phyloP scores from a whole-genome alignment of 495 filamentous ascomycete genomes.

The Neurospora sp. region DNA sequence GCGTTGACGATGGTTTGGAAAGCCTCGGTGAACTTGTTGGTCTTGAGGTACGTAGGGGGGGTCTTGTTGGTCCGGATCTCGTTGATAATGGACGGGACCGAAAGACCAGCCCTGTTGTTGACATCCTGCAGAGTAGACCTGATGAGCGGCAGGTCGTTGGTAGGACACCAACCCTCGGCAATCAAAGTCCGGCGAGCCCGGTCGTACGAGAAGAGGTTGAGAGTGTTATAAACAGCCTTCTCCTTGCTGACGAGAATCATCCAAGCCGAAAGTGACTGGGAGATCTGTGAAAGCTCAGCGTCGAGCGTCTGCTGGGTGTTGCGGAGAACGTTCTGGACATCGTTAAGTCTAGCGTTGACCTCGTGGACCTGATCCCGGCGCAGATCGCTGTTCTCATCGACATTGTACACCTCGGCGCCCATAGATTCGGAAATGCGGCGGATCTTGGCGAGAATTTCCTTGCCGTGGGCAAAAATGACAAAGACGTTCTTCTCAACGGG shows the following conservation, averaged over 20 bases:
- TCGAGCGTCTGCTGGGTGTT: conserved; percentile 96
- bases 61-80: conserved; percentile 94
- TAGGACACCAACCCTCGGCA: conserved; percentile 95
- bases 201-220: conserved; percentile 96
- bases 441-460: conserved; percentile 96
- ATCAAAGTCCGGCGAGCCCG: conserved; percentile 91
- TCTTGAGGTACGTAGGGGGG: conserved; percentile 90
- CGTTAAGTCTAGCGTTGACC: conserved; percentile 82
- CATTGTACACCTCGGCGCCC: conserved; percentile 86
- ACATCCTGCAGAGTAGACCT: conserved; percentile 95
- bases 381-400: conserved; percentile 93
- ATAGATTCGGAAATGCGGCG: conserved; percentile 97
- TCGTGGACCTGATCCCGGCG: conserved; percentile 92
- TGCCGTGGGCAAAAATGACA: conserved; percentile 97
- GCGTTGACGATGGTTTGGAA: conserved; percentile 99
- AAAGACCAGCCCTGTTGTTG: conserved; percentile 85
- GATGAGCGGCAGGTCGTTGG: conserved; percentile 79
- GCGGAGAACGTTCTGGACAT: conserved; percentile 79
- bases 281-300: conserved; percentile 86
- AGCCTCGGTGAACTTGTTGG: conserved; percentile 93
- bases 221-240: conserved; percentile 93
- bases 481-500: conserved; percentile 94
- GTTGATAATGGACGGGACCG: conserved; percentile 95
- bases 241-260: conserved; percentile 96
- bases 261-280: conserved; percentile 82